Conservation (phyloP, 2,329 filamentous ascomycete species). For the Triangularia verruculosa region DNA sequence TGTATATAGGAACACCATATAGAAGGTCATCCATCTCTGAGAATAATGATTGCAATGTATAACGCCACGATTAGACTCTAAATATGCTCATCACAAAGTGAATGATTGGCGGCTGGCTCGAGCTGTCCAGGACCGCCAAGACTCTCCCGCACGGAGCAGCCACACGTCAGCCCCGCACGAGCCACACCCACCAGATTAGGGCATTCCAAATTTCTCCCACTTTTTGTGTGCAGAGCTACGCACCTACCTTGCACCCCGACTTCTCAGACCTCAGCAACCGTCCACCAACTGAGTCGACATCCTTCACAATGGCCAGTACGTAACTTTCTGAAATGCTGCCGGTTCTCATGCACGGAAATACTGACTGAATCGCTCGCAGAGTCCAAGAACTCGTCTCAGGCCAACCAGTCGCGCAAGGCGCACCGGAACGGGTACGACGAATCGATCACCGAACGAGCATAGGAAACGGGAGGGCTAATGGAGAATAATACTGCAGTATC, state of each 20-base stretch:
- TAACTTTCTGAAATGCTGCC: conserved; percentile 29
- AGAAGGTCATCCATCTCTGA: not conserved
- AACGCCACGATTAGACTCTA: not conserved
- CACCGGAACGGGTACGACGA: conserved; percentile 92
- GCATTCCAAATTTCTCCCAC: conserved; percentile 27
- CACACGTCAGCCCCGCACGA: conserved; percentile 19
- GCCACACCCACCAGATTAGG: conserved; percentile 27
- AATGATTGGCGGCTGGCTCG: not conserved
- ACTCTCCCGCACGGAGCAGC: not conserved
- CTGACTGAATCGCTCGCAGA: conserved; percentile 55
- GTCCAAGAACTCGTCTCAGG: conserved; percentile 99
- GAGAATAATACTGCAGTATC: conserved; percentile 62
- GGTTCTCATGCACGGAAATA: conserved; percentile 7
- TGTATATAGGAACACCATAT: conserved; percentile 2
- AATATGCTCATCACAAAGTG: not conserved
- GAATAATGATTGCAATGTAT: conserved; percentile 4
- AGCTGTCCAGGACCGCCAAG: not conserved
- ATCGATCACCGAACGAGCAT: conserved; percentile 14
- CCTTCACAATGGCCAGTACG: conserved; percentile 68
- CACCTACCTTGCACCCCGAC: conserved; percentile 23
- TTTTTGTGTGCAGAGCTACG: conserved; percentile 22
- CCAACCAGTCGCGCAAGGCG: conserved; percentile 98
- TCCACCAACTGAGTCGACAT: conserved; percentile 37
- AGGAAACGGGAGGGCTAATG: conserved; percentile 15
- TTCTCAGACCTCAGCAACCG: conserved; percentile 26